Conservation (phyloP, 2,329 filamentous ascomycete genomes). For the Rachicladosporium sp. region DNA sequence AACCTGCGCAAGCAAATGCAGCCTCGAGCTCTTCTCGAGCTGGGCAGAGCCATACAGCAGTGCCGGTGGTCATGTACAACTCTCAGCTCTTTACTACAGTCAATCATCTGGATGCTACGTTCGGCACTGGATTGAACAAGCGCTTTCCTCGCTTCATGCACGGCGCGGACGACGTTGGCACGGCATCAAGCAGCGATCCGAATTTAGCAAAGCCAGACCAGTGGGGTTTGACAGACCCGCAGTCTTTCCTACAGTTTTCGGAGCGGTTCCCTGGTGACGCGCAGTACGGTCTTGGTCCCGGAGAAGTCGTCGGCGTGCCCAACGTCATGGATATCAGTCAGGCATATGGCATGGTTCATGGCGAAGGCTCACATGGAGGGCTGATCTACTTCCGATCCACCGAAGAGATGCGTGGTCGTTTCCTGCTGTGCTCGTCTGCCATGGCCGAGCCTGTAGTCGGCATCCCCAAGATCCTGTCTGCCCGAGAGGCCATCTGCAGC, state of each 20-base stretch:
- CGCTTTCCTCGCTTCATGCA: constrained; percentile 71
- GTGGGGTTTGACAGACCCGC: constrained; percentile 70
- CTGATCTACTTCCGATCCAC: constrained; percentile 64
- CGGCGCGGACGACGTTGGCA: constrained; percentile 64
- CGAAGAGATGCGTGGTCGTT: constrained; percentile 64
- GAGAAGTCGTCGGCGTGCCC: constrained; percentile 60
- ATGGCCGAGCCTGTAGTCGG: constrained; percentile 54
- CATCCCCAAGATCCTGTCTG: constrained; percentile 61
- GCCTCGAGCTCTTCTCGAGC: constrained; percentile 41
- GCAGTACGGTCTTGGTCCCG: constrained; percentile 66
- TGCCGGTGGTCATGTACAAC: constrained; percentile 71
- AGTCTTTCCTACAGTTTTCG: constrained; percentile 62
- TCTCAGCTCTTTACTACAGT: constrained; percentile 70
- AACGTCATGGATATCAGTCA: constrained; percentile 90
- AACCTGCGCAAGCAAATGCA: constrained; percentile 48
- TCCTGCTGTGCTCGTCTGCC: constrained; percentile 51
- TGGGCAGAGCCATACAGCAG: constrained; percentile 50
- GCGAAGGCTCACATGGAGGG: constrained; percentile 77
- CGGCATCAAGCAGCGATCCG: constrained; percentile 73
- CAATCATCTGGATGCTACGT: constrained; percentile 68
- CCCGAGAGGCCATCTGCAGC: constrained; percentile 59
- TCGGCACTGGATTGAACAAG: constrained; percentile 53
- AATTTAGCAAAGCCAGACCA: constrained; percentile 60
- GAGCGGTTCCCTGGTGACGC: constrained; percentile 62
- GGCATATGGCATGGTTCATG: constrained; percentile 68